Evolutionary conservation across 352 stramenopile genomes (phyloP).

Genomic region (Phytophthora colocasiae): DNA sequence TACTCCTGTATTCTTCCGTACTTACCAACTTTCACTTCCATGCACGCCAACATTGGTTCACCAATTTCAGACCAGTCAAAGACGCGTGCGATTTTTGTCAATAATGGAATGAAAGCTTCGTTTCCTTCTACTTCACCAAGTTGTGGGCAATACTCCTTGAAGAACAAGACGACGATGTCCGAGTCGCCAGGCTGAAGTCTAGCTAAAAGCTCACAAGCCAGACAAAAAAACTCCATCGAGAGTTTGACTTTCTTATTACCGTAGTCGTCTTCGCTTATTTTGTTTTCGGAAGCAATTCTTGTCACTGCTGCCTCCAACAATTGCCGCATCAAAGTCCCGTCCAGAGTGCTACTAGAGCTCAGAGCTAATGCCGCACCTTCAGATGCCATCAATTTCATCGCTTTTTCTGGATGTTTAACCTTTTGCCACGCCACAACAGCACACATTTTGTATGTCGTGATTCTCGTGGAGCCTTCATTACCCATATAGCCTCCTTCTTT

Average conservation of each 20-base stretch:
- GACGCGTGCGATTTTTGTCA: conserved; percentile 10
- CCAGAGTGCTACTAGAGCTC: neutral
- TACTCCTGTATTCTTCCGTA: too few species aligned
- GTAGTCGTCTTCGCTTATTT: too few species aligned
- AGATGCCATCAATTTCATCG: conserved; percentile 13
- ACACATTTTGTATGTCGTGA: neutral
- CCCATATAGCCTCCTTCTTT: neutral
- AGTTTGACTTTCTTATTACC: neutral
- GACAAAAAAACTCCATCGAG: conserved; percentile 9
- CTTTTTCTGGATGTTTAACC: neutral
- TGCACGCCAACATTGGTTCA: neutral
- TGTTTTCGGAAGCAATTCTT: neutral
- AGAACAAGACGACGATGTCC: conserved; percentile 15
- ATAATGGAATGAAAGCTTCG: neutral
- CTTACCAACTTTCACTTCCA: neutral
- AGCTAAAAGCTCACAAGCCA: conserved; percentile 7
- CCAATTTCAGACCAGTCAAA: conserved; percentile 27
- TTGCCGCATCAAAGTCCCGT: neutral
- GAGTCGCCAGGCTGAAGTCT: conserved; percentile 5
- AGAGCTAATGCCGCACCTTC: conserved; percentile 3
- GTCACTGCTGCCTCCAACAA: conserved; percentile 4
- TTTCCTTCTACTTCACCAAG: conserved; percentile 10
- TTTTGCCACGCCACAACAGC: neutral
- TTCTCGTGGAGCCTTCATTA: neutral
- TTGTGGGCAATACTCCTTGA: conserved; percentile 9